phyloP scores from a whole-genome alignment of 805 yeast genomes.

The Wickerhamomyces subpelliculosus region DNA sequence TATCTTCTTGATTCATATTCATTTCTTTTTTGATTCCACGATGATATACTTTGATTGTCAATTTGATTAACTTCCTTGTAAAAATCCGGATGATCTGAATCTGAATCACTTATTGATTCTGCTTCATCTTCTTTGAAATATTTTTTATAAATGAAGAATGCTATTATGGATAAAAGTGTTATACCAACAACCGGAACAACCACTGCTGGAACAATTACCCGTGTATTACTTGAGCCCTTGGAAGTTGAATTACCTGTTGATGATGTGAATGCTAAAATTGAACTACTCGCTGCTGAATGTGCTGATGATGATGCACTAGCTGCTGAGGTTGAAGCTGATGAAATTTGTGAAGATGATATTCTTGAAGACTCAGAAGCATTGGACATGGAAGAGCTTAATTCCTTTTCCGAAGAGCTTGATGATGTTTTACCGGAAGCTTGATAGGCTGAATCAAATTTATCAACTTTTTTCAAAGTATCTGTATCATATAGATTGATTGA shows the following conservation, averaged over 20 bases:
- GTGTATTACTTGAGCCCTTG: background rate
- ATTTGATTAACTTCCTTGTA: conserved; percentile 13
- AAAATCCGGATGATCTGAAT: conserved; percentile 10
- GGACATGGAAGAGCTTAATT: too few species aligned
- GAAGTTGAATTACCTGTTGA: conserved; percentile 13
- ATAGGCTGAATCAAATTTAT: background rate
- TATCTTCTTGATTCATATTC: conserved; percentile 11
- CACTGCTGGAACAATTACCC: conserved; percentile 26
- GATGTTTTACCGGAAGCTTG: conserved; percentile 6
- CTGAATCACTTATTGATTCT: conserved; percentile 4
- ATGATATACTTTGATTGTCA: conserved; percentile 19
- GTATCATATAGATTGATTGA: conserved; percentile 36
- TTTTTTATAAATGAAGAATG: conserved; percentile 10
- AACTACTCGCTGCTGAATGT: too few species aligned
- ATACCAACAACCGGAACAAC: conserved; percentile 16
- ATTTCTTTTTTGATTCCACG: conserved; percentile 19
- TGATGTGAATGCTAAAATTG: conserved; percentile 1
- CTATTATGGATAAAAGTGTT: conserved; percentile 7
- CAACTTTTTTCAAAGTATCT: conserved; percentile 26
- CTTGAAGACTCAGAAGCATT: too few species aligned
- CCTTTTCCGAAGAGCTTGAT: background rate
- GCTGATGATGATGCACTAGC: background rate
- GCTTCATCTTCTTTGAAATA: background rate
- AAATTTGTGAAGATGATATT: too few species aligned
- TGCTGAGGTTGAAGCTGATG: too few species aligned